Evolutionary conservation across 148 eudicot species (phyloP).

Genomic region (Nyssa sinensis): DNA sequence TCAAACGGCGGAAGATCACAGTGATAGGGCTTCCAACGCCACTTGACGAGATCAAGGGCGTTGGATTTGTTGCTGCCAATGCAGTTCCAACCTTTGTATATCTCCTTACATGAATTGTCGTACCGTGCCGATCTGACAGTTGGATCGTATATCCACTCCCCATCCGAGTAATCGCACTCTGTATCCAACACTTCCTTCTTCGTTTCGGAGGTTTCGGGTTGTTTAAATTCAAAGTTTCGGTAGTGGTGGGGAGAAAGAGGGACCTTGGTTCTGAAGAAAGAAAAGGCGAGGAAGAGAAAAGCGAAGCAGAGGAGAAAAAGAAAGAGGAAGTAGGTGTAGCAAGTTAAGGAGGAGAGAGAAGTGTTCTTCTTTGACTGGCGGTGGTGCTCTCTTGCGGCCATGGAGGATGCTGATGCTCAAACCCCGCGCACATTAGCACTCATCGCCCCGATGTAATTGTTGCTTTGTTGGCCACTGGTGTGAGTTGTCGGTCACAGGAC

Average conservation of each 20-base stretch:
- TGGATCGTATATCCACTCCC: conserved; percentile 72
- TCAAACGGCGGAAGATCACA: conserved; percentile 72
- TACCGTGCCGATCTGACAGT: conserved; percentile 41
- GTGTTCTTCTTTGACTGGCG: conserved; percentile 18
- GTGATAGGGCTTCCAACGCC: conserved; percentile 76
- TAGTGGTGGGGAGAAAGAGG: background rate
- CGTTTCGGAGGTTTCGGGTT: background rate
- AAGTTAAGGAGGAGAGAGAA: background rate
- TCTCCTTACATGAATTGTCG: conserved; percentile 81
- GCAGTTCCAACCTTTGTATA: conserved; percentile 92
- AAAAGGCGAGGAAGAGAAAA: conserved; percentile 48
- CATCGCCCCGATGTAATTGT: no score
- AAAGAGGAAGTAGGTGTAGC: conserved; percentile 18
- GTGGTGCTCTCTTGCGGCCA: conserved; percentile 29
- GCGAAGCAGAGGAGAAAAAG: conserved; percentile 47
- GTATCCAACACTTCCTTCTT: background rate
- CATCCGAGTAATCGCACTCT: conserved; percentile 62
- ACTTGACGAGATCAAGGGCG: conserved; percentile 54
- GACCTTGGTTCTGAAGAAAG: conserved; percentile 35
- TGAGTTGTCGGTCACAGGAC: no score
- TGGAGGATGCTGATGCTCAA: conserved; percentile 12
- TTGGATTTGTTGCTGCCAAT: conserved; percentile 58
- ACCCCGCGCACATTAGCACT: conserved; percentile 19
- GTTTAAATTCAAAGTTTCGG: background rate
- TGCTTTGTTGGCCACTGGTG: no score